Evolutionary conservation across 768 basidiomycete species (phyloP).

Genomic region (Podaxis sp.): DNA sequence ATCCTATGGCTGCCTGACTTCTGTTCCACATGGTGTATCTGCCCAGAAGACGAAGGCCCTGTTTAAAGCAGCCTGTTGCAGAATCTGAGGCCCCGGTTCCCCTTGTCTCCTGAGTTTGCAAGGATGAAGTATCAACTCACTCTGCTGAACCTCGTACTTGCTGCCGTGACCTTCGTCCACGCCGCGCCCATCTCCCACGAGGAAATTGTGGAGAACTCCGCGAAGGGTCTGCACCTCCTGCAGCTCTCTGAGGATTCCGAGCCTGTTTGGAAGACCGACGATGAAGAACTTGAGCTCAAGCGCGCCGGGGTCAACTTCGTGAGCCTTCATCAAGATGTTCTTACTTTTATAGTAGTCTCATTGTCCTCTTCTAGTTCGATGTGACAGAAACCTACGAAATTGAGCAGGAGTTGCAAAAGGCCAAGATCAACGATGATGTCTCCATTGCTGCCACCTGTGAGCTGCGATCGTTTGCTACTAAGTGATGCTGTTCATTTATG

Average conservation of each 20-base stretch:
- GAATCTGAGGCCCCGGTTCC: neutral
- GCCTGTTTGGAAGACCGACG: constrained; percentile 42
- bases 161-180: constrained; percentile 25
- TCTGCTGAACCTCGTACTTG: constrained; percentile 18
- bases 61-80: constrained; percentile 2
- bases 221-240: constrained; percentile 35
- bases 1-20: neutral
- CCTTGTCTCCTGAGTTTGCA: neutral
- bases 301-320: constrained; percentile 36
- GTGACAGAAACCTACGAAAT: constrained; percentile 39
- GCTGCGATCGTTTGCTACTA: neutral
- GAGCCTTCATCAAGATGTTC: constrained; percentile 15
- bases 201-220: constrained; percentile 34
- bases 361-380: constrained; percentile 32
- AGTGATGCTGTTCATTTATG: neutral
- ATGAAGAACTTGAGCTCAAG: constrained; percentile 35
- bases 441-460: constrained; percentile 30
- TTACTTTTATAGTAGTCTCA: neutral
- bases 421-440: constrained; percentile 20
- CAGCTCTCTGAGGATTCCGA: constrained; percentile 35
- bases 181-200: constrained; percentile 31
- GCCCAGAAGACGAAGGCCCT: neutral
- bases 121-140: constrained; percentile 11
- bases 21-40: constrained; percentile 6
- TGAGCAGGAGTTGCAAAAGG: constrained; percentile 25